phyloP scores from a whole-genome alignment of 2,329 filamentous ascomycete species.

The Emergomyces orientalis region DNA sequence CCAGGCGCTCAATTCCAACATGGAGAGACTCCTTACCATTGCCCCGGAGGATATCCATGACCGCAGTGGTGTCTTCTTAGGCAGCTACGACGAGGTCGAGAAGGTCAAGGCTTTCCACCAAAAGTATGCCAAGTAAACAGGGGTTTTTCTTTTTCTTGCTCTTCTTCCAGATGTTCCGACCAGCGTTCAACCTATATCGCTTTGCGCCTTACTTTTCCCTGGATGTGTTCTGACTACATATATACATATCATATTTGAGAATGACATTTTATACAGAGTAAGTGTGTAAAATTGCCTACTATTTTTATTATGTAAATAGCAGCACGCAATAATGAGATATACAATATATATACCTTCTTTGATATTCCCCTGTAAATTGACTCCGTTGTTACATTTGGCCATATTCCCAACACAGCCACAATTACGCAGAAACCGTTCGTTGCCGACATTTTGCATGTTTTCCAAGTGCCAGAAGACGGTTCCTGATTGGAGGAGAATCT shows the following conservation, averaged over 20 bases:
- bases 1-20: slow-evolving; percentile 81
- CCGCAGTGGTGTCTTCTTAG: slow-evolving; percentile 89
- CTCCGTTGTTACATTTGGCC: too few relatives aligned
- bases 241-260: neutral
- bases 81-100: slow-evolving; percentile 88
- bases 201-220: neutral
- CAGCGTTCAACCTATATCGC: neutral
- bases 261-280: neutral
- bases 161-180: neutral
- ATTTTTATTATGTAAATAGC: neutral
- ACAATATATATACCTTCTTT: neutral
- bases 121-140: slow-evolving; percentile 21
- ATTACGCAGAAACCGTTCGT: too few relatives aligned
- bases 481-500: too few relatives aligned
- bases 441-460: too few relatives aligned
- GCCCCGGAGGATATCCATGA: slow-evolving; percentile 91
- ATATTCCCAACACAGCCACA: too few relatives aligned
- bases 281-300: neutral
- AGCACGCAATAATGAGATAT: neutral
- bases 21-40: slow-evolving; percentile 82
- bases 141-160: neutral
- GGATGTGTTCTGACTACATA: neutral
- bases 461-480: too few relatives aligned
- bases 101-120: slow-evolving; percentile 83
- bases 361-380: too few relatives aligned